These are phyloP conservation scores for Talaromyces proteolyticus DNA, from an alignment of 495 filamentous ascomycete species.

Conservation along the genomic window DNA sequence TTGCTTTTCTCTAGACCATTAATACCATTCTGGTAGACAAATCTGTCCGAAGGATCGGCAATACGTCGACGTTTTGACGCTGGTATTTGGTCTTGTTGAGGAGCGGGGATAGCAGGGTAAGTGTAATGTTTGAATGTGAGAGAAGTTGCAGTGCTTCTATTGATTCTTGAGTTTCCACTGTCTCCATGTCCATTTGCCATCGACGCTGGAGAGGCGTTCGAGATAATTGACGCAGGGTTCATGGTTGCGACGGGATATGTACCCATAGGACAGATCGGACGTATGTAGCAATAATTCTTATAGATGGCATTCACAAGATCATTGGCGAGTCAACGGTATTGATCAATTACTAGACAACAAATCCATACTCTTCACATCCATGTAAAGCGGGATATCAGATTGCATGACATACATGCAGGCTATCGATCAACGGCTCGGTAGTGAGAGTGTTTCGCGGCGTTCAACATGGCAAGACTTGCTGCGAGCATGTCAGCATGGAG, in stretches of 20 bases:
- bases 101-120: neutral
- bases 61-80: slow-evolving; percentile 5
- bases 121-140: slow-evolving; percentile 7
- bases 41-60: neutral
- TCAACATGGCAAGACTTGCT: no score
- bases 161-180: neutral
- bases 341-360: no score
- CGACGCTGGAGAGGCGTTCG: neutral
- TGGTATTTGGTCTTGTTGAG: neutral
- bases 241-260: no score
- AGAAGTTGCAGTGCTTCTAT: neutral
- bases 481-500: no score
- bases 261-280: no score
- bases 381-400: neutral
- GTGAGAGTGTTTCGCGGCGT: neutral
- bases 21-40: neutral
- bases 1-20: neutral
- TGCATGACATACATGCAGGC: neutral
- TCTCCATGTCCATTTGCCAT: neutral
- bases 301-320: no score
- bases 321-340: no score
- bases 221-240: slow-evolving; percentile 2
- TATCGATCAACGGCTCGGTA: neutral
- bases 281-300: no score
- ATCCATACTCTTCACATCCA: neutral